Evolutionary conservation across 1,284 basidiomycete genomes (phyloP).

Genomic region (Rhodotorula glutinis): DNA sequence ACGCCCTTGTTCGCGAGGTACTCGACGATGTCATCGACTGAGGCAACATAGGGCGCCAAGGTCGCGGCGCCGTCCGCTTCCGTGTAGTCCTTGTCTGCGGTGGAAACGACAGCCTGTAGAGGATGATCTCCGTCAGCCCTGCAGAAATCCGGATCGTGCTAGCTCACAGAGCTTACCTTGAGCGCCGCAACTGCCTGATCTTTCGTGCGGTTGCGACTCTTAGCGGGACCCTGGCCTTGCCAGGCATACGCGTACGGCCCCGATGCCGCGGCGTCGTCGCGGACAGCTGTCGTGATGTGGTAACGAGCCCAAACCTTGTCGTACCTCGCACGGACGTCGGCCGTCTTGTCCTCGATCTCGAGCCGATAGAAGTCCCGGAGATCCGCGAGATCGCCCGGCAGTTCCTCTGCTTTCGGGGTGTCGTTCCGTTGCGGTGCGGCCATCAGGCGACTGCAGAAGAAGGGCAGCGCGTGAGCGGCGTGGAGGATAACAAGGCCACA

Average conservation of each 20-base stretch:
- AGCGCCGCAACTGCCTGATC: conserved; percentile 3
- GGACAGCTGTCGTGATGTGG: conserved; percentile 44
- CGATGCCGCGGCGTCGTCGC: conserved; percentile 60
- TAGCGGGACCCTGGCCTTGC: neutral
- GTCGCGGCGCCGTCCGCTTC: conserved; percentile 58
- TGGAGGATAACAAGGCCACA: neutral
- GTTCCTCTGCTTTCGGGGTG: conserved; percentile 43
- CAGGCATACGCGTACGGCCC: conserved; percentile 57
- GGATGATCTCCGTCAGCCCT: neutral
- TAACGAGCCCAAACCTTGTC: conserved; percentile 1
- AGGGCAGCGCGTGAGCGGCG: neutral
- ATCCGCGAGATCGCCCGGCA: conserved; percentile 56
- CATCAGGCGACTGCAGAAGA: conserved; percentile 40
- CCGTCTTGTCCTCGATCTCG: conserved; percentile 46
- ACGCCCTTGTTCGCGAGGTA: conserved; percentile 45
- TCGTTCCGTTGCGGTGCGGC: conserved; percentile 53
- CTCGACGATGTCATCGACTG: conserved; percentile 53
- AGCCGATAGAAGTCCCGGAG: conserved; percentile 57
- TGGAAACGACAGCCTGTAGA: conserved; percentile 68
- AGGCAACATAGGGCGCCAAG: conserved; percentile 56
- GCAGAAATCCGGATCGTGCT: neutral
- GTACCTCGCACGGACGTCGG: conserved; percentile 4
- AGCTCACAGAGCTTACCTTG: conserved; percentile 14
- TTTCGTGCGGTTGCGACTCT: neutral
- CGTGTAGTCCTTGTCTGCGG: conserved; percentile 64